Base-by-base conservation (phyloP, 208 protist species). In the Acanthamoeba castellanii region DNA sequence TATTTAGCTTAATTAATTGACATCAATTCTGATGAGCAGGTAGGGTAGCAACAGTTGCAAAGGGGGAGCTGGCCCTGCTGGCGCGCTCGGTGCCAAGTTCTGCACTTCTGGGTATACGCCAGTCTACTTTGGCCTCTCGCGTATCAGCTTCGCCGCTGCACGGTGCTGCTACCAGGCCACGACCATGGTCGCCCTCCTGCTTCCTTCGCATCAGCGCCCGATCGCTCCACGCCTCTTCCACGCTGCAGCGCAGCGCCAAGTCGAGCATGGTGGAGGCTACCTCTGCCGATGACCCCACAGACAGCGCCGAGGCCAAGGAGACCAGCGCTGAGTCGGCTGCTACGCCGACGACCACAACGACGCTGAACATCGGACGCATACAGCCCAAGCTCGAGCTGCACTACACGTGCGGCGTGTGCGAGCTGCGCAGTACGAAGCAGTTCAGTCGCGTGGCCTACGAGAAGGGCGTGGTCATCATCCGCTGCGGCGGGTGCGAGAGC, bases 401-500 rank as follows among this genome's bases (percentile, higher is more conserved):
- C 59, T 92, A 74, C 85, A 66, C 57, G 16, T 92, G 85, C 32
- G 37, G 59, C 57, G 85, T 92, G 59, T 92, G 85, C 85, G 61
- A 72, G 16, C 32, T 55, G 89, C 89, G 89, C 89, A 45, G 34
- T 7, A 27, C 66, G 66, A 59, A 68, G 64, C 32, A 45, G 25
- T 92, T 92, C 59, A 55, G 25, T n/a, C 85, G 85, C 1, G 37
- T 74, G 30, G 32, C 59, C 34, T 92, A 95, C 66, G 50, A 61
- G 59, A 22, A 82, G 47, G 95, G 95, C 61, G 70, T 96, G 20
- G 95, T 96, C 52, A 72, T 96, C 34, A 85, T 95, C 55, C 68
- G 52, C 22, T 96, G 95, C 82, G n/a, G 25, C 22, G 57, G 84
- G 45, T 91, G 66, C 89, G 27, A 88, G 11, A 95, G 84, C 27